Evolutionary conservation across 257 asterid species (phyloP).

Genomic region (Nicotiana tomentosiformis): DNA sequence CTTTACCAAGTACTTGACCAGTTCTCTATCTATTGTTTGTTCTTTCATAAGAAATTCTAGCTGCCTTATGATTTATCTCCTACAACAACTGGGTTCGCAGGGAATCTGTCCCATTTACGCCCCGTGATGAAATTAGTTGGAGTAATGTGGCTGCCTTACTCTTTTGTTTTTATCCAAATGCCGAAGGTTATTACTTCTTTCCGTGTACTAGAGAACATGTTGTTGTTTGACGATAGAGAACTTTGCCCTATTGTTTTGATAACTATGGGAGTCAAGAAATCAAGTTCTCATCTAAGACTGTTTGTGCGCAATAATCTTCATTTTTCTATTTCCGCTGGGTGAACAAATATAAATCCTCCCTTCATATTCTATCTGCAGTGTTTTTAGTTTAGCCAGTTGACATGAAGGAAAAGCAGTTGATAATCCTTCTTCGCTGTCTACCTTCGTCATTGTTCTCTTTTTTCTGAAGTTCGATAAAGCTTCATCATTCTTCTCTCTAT

Average conservation of each 20-base stretch:
- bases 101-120: not conserved
- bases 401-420: not conserved
- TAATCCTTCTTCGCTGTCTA: not conserved
- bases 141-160: not conserved
- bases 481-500: not conserved
- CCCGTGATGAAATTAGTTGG: not conserved
- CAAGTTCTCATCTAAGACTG: not conserved
- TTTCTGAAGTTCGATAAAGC: not conserved
- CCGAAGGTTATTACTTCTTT: not conserved
- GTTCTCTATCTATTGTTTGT: no score
- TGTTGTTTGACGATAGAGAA: not conserved
- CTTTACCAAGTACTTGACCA: not conserved
- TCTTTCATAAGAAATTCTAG: not conserved
- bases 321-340: not conserved
- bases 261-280: not conserved
- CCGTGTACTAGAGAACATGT: not conserved
- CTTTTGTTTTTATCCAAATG: not conserved
- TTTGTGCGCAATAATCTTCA: not conserved
- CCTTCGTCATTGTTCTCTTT: not conserved
- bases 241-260: not conserved
- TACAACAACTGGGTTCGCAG: not conserved
- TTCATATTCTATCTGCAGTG: not conserved
- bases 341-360: not conserved
- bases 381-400: not conserved
- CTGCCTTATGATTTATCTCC: not conserved